Conservation (phyloP, 495 filamentous ascomycete genomes). For the Tuber indicum region DNA sequence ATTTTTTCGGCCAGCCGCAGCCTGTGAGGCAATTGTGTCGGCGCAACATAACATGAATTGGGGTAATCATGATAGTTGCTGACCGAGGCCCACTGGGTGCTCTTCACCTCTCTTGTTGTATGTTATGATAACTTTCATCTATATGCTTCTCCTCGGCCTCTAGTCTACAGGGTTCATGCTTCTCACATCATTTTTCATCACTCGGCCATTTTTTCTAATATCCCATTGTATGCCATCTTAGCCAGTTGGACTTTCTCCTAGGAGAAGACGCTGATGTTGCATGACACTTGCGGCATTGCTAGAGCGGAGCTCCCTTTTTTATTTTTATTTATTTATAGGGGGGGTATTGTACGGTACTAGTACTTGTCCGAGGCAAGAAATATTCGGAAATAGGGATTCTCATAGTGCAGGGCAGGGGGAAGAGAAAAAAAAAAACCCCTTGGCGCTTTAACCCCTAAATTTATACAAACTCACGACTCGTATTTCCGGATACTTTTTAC, state of each 20-base stretch:
- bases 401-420: no score
- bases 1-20: not conserved
- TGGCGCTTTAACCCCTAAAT: no score
- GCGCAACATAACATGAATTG: not conserved
- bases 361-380: no score
- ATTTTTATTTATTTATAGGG: no score
- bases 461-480: no score
- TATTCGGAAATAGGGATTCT: no score
- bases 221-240: not conserved
- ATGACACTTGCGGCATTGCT: not conserved
- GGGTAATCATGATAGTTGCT: not conserved
- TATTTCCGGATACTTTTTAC: no score
- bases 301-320: no score
- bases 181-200: not conserved
- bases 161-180: not conserved
- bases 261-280: not conserved
- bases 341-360: no score
- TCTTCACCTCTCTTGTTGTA: not conserved
- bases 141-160: not conserved
- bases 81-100: not conserved
- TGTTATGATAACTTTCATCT: not conserved
- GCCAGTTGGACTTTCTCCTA: not conserved
- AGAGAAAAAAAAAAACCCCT: no score
- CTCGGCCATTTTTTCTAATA: not conserved
- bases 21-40: not conserved